These are phyloP conservation scores for Eucalyptus polybractea DNA, from an alignment of 345 rosid species.

Conservation along the genomic window DNA sequence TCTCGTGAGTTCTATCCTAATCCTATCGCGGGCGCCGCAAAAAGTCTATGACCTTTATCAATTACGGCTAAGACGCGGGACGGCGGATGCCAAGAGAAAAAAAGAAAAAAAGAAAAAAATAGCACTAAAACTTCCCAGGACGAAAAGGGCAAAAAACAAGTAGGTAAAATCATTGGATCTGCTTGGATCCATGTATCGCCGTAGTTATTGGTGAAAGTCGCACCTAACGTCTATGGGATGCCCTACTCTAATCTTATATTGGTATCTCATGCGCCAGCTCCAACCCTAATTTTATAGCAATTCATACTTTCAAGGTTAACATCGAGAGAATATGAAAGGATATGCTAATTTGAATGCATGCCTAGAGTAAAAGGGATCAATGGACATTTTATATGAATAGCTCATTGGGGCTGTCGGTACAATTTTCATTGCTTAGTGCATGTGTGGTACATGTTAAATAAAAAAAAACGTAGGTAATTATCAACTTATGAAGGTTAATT, in stretches of 20 bases:
- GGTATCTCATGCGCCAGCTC: not conserved
- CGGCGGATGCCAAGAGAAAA: not conserved
- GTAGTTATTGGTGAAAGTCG: not conserved
- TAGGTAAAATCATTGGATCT: not conserved
- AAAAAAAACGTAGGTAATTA: not conserved
- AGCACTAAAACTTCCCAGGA: not conserved
- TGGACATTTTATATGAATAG: not conserved
- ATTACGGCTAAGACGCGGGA: not conserved
- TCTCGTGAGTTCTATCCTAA: not conserved
- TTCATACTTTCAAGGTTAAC: not conserved
- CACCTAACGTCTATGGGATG: not conserved
- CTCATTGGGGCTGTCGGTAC: accelerated
- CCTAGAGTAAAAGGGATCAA: not conserved
- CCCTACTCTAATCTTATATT: not conserved
- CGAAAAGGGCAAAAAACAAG: not conserved
- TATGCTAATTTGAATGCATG: not conserved
- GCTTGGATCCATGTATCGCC: not conserved
- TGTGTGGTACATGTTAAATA: not conserved
- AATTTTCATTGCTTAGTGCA: not conserved
- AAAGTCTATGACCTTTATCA: not conserved
- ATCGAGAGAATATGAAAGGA: not conserved
- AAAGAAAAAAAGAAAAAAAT: not conserved
- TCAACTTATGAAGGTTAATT: not conserved
- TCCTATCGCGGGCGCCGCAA: not conserved
- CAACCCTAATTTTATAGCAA: not conserved